Conservation (phyloP, 2,329 filamentous ascomycete species). For the Fusarium sp. region DNA sequence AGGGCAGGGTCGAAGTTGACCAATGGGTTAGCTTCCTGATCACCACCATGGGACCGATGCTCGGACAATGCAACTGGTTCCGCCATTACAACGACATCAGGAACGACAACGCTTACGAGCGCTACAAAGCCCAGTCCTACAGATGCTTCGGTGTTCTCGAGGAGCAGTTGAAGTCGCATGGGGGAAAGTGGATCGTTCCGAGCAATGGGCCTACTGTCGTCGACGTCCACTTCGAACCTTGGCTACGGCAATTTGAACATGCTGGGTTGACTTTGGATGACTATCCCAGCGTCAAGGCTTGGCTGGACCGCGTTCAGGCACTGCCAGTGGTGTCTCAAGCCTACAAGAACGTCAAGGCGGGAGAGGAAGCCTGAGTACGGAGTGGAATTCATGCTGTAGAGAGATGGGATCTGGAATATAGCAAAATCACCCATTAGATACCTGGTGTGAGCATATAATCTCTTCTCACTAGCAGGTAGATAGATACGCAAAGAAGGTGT, state of each 20-base stretch:
- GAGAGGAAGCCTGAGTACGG: neutral
- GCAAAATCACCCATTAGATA: too few species aligned
- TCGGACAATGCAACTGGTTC: constrained; percentile 27
- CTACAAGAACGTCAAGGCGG: constrained; percentile 21
- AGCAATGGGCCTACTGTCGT: constrained; percentile 13
- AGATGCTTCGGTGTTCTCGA: constrained; percentile 20
- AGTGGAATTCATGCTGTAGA: too few species aligned
- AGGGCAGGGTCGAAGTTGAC: constrained; percentile 15
- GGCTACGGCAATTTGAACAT: constrained; percentile 9
- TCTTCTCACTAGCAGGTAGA: too few species aligned
- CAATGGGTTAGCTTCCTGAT: constrained; percentile 24
- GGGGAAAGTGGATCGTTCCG: constrained; percentile 9
- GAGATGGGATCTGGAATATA: too few species aligned
- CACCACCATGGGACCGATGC: constrained; percentile 9
- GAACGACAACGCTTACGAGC: constrained; percentile 17
- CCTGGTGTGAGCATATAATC: too few species aligned
- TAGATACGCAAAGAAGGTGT: too few species aligned
- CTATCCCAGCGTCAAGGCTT: constrained; percentile 9
- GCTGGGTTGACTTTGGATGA: constrained; percentile 10
- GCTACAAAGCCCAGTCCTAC: constrained; percentile 3
- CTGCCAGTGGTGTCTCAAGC: constrained; percentile 2
- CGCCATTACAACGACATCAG: constrained; percentile 14
- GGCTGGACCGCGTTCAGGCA: constrained; percentile 13
- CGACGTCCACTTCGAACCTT: constrained; percentile 26
- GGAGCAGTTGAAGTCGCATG: constrained; percentile 15